These are phyloP conservation scores for Solanum ossicruentum DNA, from an alignment of 257 asterid genomes.

Conservation along the genomic window DNA sequence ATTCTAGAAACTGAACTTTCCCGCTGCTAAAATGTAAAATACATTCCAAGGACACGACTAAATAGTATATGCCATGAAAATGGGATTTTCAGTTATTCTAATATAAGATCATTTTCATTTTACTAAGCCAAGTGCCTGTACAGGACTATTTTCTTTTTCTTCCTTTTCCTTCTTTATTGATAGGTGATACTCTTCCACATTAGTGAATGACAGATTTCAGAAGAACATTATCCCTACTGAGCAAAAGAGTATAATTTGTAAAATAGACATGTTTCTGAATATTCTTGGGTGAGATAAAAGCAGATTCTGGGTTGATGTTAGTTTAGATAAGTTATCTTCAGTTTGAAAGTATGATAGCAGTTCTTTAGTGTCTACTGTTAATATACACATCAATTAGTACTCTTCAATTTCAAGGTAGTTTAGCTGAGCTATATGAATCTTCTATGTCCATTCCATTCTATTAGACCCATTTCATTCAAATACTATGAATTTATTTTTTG, in stretches of 20 bases:
- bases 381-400: neutral
- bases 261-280: neutral
- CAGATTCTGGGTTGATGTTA: neutral
- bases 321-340: neutral
- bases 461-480: neutral
- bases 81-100: neutral
- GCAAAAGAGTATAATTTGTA: neutral
- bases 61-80: neutral
- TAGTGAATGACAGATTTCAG: neutral
- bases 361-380: neutral
- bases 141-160: neutral
- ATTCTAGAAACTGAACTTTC: neutral
- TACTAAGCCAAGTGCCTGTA: neutral
- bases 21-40: neutral
- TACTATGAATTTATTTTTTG: neutral
- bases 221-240: neutral
- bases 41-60: neutral
- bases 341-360: neutral
- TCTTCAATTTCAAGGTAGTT: neutral
- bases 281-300: neutral
- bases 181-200: neutral
- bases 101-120: neutral
- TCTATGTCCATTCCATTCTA: neutral
- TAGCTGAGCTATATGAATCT: neutral
- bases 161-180: conserved; percentile 3